phyloP scores from a whole-genome alignment of 176 grass and related monocot genomes.

The Chrysopogon serrulatus region DNA sequence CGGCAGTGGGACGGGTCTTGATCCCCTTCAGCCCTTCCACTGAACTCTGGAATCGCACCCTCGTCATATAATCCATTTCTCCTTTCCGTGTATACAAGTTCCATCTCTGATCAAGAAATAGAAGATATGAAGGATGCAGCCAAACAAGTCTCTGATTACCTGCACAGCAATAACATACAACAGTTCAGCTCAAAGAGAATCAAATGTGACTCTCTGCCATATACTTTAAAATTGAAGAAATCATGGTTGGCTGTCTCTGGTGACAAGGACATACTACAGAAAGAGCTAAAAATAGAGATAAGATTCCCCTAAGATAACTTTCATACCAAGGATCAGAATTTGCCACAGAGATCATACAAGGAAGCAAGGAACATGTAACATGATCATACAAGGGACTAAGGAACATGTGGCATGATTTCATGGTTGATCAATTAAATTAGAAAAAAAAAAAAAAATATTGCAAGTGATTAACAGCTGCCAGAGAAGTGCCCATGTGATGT shows the following conservation, averaged over 20 bases:
- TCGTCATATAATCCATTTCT: conserved; percentile 20
- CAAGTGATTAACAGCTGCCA: neutral
- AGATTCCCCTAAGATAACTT: neutral
- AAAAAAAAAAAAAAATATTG: conserved; percentile 17
- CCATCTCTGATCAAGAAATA: neutral
- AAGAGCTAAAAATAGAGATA: neutral
- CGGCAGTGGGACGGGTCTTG: neutral
- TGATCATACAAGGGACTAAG: neutral
- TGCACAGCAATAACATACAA: conserved; percentile 9
- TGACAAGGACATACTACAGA: neutral
- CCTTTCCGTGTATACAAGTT: conserved; percentile 33
- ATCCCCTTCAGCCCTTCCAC: conserved; percentile 25
- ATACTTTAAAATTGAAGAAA: neutral
- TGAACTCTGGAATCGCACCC: conserved; percentile 34
- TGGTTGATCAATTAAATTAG: neutral
- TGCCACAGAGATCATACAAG: neutral
- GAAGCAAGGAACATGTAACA: neutral
- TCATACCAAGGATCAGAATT: neutral
- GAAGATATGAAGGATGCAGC: neutral
- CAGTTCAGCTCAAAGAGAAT: conserved; percentile 1
- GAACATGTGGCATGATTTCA: conserved; percentile 18
- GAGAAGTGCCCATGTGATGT: conserved; percentile 12
- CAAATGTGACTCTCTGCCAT: neutral
- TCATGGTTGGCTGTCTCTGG: neutral
- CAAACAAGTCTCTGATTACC: conserved; percentile 12